Base-by-base conservation (phyloP, 805 yeast genomes). In the Pichia heedii region DNA sequence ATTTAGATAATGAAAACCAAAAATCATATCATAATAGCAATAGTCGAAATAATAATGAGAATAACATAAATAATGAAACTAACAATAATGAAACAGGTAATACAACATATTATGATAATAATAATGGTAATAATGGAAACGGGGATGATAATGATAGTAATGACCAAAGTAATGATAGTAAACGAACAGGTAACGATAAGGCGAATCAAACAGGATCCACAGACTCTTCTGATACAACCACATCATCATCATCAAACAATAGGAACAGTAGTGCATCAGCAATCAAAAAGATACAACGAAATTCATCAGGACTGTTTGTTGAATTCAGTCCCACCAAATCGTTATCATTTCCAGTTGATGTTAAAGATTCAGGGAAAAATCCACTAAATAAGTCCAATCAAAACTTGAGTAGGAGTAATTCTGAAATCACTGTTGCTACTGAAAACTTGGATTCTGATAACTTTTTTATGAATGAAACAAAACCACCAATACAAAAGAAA, bases 221-320 rank as follows among this genome's bases (percentile, higher is more conserved):
- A 4, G 11, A 33, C 2, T 11, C 21, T 18, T 16, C 20, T 19
- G 16, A 27, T 29, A 15, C 29, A 7, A 22, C 19, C 16, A 20
- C 13, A 5, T 13, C 26, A 19, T 15, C 32, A 7, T 34, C 36
- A 2, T 16, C 11, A 5, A n/a, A 22, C 5, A 37, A 15, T 9
- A 36, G 36, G 10, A 36, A 33, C 41, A 10, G 44, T 40, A 8
- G 35, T 32, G 16, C 20, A 20, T 22, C 29, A 37, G 8, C 4
- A 22, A 8, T 44, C 40, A 7, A 21, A n/a, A 9, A n/a, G 21
- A 18, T 37, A n/a, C 47, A 44, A 22, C 10, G 37, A 33, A 29
- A 3, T 12, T 40, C 36, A 11, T 16, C 26, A 5, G 43, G 47
- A 20, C 6, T 44, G 3, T 44, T 44, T 27, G 40, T 35, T 39